Base-by-base conservation (phyloP, 208 protist species). In the Paratrypanosoma confusum region DNA sequence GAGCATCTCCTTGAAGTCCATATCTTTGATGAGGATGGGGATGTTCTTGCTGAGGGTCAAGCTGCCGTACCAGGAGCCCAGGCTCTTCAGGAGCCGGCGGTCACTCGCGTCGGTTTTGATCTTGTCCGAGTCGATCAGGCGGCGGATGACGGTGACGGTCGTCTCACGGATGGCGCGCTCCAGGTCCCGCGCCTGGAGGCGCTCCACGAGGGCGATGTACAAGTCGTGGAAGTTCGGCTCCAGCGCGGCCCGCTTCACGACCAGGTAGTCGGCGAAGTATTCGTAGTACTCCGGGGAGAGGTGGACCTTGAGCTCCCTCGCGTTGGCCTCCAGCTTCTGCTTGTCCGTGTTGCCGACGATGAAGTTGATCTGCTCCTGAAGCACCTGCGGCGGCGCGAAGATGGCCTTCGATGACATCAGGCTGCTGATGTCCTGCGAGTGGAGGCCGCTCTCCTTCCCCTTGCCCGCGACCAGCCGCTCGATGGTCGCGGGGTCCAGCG, bases 31-130 rank as follows among this genome's bases (percentile, higher is more conserved):
- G 10, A 98, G 58, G 20, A 99, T 85, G 3, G 97, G 97, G 53
- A 97, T 97, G 79, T 98, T 99, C 52, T 88, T 90, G 33, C 79
- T 82, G 7, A 99, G 65, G n/a, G 98, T 99, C 34, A 97, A 78
- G 47, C 87, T 64, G 27, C 98, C 98, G 0, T 99, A 74, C 96
- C 96, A 99, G 28, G 61, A 79, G 31, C 96, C 97, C 18, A 99
- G 79, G 46, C 99, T 98, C 62, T 98, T 97, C 18, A 99, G 77
- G 7, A 99, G 57, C 10, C 78, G 84, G 38, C 97, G 78, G 62
- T 99, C 96, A 18, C 75, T 81, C 2, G 57, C 55, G 39, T 82
- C 80, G 10, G 65, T 78, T 22, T 69, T 75, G 38, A 98, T 97
- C 71, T 94, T 96, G n/a, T 96, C 80, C 1, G 89, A 96, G 23